These are phyloP conservation scores for Panellus pusillus DNA, from an alignment of 768 basidiomycete genomes.

Conservation along the genomic window DNA sequence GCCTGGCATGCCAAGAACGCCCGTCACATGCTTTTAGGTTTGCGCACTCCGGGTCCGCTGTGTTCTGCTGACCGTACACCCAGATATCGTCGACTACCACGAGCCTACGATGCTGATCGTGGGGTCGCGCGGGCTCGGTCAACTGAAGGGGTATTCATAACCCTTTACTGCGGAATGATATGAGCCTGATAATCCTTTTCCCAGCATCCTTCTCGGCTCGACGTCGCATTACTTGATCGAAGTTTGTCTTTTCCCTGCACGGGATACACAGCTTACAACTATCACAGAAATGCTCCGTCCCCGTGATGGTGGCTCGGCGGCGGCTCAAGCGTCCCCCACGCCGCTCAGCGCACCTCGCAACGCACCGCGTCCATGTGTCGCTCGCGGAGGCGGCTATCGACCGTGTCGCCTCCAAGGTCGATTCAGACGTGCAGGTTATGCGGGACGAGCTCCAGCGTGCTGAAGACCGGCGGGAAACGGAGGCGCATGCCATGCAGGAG, in stretches of 20 bases:
- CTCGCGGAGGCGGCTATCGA: slow-evolving; percentile 90
- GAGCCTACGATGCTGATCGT: slow-evolving; percentile 93
- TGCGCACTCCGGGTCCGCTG: slow-evolving; percentile 18
- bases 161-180: not conserved
- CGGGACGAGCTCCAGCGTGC: slow-evolving; percentile 74
- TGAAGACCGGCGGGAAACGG: slow-evolving; percentile 50
- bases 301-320: slow-evolving; percentile 95
- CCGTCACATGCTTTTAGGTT: slow-evolving; percentile 83
- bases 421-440: slow-evolving; percentile 81
- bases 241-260: slow-evolving; percentile 35
- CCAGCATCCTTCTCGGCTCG: slow-evolving; percentile 87
- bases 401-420: slow-evolving; percentile 81
- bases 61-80: not conserved
- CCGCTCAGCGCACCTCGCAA: slow-evolving; percentile 77
- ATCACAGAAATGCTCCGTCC: slow-evolving; percentile 84
- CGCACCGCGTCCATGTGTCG: slow-evolving; percentile 78
- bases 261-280: not conserved
- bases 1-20: slow-evolving; percentile 98
- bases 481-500: slow-evolving; percentile 24
- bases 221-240: slow-evolving; percentile 94
- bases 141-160: slow-evolving; percentile 77
- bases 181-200: slow-evolving; percentile 3
- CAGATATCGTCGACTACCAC: slow-evolving; percentile 82
- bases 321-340: slow-evolving; percentile 86
- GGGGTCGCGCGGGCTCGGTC: slow-evolving; percentile 87